phyloP scores from a whole-genome alignment of 129 eudicot genomes.

The Artemisia argyi region DNA sequence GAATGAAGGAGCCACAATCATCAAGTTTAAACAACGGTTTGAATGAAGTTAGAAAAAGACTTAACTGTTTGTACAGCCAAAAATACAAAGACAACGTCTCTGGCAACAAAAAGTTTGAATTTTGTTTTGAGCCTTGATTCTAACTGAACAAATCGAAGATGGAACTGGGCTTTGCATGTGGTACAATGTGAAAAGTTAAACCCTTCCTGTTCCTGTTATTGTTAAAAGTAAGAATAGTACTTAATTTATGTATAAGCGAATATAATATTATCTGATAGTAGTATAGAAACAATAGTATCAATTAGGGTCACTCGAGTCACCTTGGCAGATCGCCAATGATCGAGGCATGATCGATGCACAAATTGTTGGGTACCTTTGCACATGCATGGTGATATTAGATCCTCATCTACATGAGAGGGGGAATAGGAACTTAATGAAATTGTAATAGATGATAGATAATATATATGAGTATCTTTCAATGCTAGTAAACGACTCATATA shows the following conservation, averaged over 20 bases:
- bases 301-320: too few species aligned
- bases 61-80: slow-evolving; percentile 78
- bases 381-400: too few species aligned
- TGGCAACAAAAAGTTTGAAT: slow-evolving; percentile 78
- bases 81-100: slow-evolving; percentile 76
- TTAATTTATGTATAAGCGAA: too few species aligned
- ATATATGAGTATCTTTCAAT: too few species aligned
- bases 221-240: background rate
- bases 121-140: slow-evolving; percentile 78
- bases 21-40: background rate
- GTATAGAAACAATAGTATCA: background rate
- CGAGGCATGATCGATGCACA: too few species aligned
- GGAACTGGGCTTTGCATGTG: slow-evolving; percentile 90
- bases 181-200: slow-evolving; percentile 91
- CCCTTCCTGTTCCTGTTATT: slow-evolving; percentile 52
- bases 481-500: slow-evolving; percentile 15
- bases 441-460: background rate
- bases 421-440: too few species aligned
- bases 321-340: too few species aligned
- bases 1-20: too few species aligned
- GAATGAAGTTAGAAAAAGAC: slow-evolving; percentile 23
- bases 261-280: too few species aligned
- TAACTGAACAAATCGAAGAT: slow-evolving; percentile 58
- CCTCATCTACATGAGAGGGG: too few species aligned
- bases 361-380: too few species aligned